Evolutionary conservation across 495 filamentous ascomycete species (phyloP), one percentile per base, ranked within the genome.

Genomic region (Aspergillus olivimuriae): DNA sequence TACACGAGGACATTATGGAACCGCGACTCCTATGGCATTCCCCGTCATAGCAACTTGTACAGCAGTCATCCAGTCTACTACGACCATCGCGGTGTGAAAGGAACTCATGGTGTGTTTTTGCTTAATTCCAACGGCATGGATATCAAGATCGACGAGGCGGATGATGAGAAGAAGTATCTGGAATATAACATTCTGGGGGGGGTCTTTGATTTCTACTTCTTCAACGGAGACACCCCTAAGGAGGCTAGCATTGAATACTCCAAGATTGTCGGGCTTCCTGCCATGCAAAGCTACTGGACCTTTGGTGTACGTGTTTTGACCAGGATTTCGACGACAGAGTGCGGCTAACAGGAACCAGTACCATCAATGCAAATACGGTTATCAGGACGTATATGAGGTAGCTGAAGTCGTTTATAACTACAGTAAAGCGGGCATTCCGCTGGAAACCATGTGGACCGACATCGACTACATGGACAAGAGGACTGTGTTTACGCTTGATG

Each of bases 401-500:
- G 86, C 86, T 17, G 87, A 87, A 52, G 85, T 82, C 1, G 78
- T 92, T 17, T 76, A 80, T 36, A 94, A 92, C 59, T 92, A 94
- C 65, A 83, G 76, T 43, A 56, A 69, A 21, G 86, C 87, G 8
- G 62, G 63, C 7, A 94, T 94, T 47, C 88, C 88, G 0, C 66
- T 95, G 6, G 87, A 95, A 60, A 89, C 84, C 0, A 87, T 89
- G 80, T 94, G 88, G 87, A 91, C 83, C 3, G 86, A 91, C 53
- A 91, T 91, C 38, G 72, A 89, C 53, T 88, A 90, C 58, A 87
- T 89, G 83, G 70, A 82, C 52, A 47, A 53, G 9, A 65, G 84
- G 57, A 70, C 65, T 46, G 76, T 89, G 34, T 92, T 95, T 60
- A 82, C 83, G 1, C 67, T 87, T 14, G 89, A 91, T 50, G 77